Percentiles rank a stretch among this genome's conserved stretches.
phyloP scores from a whole-genome alignment of 192 early-diverging fungal species.

The Coemansia guatemalensis region DNA sequence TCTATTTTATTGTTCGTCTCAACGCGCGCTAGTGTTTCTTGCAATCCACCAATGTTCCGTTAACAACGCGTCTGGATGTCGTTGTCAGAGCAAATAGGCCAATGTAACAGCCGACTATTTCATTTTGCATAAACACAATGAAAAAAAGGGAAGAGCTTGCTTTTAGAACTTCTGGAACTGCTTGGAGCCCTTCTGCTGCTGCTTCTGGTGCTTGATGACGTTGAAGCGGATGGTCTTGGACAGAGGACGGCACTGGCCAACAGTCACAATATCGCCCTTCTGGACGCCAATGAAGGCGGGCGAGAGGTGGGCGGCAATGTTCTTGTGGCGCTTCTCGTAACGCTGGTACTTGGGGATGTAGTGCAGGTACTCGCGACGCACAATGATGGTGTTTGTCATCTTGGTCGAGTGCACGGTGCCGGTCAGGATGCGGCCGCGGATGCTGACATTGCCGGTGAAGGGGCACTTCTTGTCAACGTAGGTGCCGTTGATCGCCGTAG shows the following conservation, averaged over 20 bases:
- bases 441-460: constrained; percentile 93
- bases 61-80: not conserved
- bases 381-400: constrained; percentile 99
- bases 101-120: constrained; percentile 2
- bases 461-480: constrained; percentile 99
- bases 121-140: constrained; percentile 2
- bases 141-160: not conserved
- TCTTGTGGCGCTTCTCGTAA: constrained; percentile 99
- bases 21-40: not conserved
- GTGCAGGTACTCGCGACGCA: constrained; percentile 99
- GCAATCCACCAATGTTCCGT: not conserved
- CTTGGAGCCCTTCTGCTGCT: constrained; percentile 78
- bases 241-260: constrained; percentile 98
- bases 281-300: constrained; percentile 93
- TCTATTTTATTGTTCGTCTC: not conserved
- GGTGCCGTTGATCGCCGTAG: constrained; percentile 93
- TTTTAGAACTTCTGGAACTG: constrained; percentile 89
- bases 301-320: constrained; percentile 94
- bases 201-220: constrained; percentile 95
- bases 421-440: constrained; percentile 96
- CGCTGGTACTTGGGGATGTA: constrained; percentile 99
- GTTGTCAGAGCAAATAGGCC: not conserved
- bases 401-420: constrained; percentile 92
- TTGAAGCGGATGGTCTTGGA: constrained; percentile 99
- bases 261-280: constrained; percentile 88